Evolutionary conservation across 2,329 filamentous ascomycete species (phyloP).

Genomic region (Helotiales sp.): DNA sequence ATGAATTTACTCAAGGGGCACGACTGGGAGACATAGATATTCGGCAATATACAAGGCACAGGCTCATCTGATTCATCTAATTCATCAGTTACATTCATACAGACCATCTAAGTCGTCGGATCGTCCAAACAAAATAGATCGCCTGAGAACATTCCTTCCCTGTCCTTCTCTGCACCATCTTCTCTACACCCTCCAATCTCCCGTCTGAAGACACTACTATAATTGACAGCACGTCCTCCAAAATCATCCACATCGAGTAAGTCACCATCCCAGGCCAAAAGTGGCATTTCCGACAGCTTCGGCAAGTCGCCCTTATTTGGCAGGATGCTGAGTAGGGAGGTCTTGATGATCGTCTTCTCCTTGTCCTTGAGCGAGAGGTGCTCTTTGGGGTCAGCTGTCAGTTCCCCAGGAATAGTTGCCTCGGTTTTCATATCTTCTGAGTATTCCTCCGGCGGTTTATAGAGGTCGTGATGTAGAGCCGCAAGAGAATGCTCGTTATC

Average conservation of each 20-base stretch:
- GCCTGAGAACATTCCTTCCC: slow-evolving; percentile 19
- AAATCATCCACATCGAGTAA: slow-evolving; percentile 49
- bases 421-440: slow-evolving; percentile 33
- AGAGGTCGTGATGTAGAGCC: slow-evolving; percentile 79
- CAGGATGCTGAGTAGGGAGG: slow-evolving; percentile 56
- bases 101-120: slow-evolving; percentile 10
- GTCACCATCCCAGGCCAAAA: slow-evolving; percentile 69
- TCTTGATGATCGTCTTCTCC: slow-evolving; percentile 49
- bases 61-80: background rate
- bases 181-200: slow-evolving; percentile 68
- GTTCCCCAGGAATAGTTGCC: slow-evolving; percentile 25
- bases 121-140: slow-evolving; percentile 42
- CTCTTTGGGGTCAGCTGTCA: slow-evolving; percentile 38
- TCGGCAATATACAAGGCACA: background rate
- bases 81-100: background rate
- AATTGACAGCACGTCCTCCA: slow-evolving; percentile 54
- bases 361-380: slow-evolving; percentile 37
- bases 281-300: slow-evolving; percentile 55
- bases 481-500: slow-evolving; percentile 56
- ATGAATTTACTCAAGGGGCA: too few relatives aligned
- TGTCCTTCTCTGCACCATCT: slow-evolving; percentile 26
- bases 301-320: slow-evolving; percentile 51
- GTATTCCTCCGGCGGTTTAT: slow-evolving; percentile 73
- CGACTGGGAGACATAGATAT: too few relatives aligned
- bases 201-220: slow-evolving; percentile 62